These are phyloP conservation scores for Chrysoporthe cubensis DNA, from an alignment of 2,329 filamentous ascomycete species.

Conservation along the genomic window DNA sequence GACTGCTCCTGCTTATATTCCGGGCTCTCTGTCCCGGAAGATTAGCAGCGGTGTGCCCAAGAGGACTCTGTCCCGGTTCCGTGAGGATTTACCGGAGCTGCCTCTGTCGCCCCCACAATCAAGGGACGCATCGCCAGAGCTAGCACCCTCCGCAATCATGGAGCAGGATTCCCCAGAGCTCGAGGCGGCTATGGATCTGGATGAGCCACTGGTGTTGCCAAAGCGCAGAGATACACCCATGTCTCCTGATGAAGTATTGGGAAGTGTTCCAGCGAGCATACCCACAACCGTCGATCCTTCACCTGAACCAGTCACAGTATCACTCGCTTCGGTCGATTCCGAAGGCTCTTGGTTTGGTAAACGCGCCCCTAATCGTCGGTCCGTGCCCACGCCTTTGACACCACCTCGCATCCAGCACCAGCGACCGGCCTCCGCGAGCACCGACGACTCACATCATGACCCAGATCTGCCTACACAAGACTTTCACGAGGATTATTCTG, in stretches of 20 bases:
- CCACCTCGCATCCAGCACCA: conserved; percentile 42
- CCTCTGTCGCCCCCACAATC: conserved; percentile 86
- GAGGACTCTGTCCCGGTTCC: conserved; percentile 86
- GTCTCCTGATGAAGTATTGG: conserved; percentile 24
- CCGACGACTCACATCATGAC: conserved; percentile 51
- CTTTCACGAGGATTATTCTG: conserved; percentile 62
- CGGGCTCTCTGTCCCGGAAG: conserved; percentile 39
- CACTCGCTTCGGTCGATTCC: conserved; percentile 90
- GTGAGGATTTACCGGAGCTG: conserved; percentile 87
- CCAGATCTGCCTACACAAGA: conserved; percentile 47
- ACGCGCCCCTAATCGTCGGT: conserved; percentile 43
- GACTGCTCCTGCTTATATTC: conserved; percentile 31
- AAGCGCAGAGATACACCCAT: conserved; percentile 29
- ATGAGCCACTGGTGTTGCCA: conserved; percentile 38
- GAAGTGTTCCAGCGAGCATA: conserved; percentile 19
- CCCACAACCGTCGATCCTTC: conserved; percentile 45
- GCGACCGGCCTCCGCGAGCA: conserved; percentile 34
- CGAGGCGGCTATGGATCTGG: conserved; percentile 19
- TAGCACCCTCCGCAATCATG: conserved; percentile 35
- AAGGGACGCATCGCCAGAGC: conserved; percentile 76
- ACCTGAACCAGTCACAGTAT: conserved; percentile 73
- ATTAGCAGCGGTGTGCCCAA: conserved; percentile 61
- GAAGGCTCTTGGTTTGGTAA: conserved; percentile 86
- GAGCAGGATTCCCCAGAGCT: conserved; percentile 31
- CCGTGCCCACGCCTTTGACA: conserved; percentile 39